A percentile compares a stretch with the other conserved stretches of the same genome.
phyloP scores from a whole-genome alignment of 1,139 yeast genomes.

The Zygosaccharomyces sapae region DNA sequence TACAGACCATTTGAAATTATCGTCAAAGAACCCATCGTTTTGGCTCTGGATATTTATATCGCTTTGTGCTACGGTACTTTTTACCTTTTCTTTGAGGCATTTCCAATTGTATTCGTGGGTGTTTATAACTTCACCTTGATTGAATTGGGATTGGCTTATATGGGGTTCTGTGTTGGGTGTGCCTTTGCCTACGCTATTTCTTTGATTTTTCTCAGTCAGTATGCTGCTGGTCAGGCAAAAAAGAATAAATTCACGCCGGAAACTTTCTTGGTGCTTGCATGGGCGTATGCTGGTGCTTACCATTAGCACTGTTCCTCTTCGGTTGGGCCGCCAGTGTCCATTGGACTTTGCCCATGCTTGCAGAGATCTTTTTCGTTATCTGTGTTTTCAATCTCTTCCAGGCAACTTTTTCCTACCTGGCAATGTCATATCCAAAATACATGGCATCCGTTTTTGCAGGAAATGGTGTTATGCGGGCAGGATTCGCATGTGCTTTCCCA shows the following conservation, averaged over 20 bases:
- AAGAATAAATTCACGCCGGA: constrained; percentile 39
- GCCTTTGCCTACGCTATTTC: constrained; percentile 27
- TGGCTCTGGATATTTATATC: constrained; percentile 48
- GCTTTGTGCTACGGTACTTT: constrained; percentile 51
- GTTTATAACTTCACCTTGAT: constrained; percentile 46
- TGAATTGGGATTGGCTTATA: constrained; percentile 47
- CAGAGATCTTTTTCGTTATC: constrained; percentile 40
- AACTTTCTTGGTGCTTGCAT: constrained; percentile 45
- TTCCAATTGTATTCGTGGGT: constrained; percentile 50
- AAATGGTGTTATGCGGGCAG: constrained; percentile 50
- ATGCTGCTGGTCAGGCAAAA: constrained; percentile 27
- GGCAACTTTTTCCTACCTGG: constrained; percentile 32
- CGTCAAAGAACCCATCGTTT: constrained; percentile 44
- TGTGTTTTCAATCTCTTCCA: constrained; percentile 44
- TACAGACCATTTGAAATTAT: constrained; percentile 48
- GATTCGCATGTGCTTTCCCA: constrained; percentile 60
- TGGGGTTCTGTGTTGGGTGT: constrained; percentile 46
- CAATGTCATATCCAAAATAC: constrained; percentile 39
- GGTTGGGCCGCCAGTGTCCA: constrained; percentile 49
- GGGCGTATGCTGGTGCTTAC: constrained; percentile 43
- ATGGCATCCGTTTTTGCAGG: constrained; percentile 60
- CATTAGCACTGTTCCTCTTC: constrained; percentile 46
- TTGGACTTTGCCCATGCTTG: constrained; percentile 45
- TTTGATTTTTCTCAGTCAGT: constrained; percentile 13
- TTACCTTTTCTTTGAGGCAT: constrained; percentile 58